Base-by-base conservation (phyloP, 1,139 yeast species). In the Hyphopichia wangnamkhiaoensis region DNA sequence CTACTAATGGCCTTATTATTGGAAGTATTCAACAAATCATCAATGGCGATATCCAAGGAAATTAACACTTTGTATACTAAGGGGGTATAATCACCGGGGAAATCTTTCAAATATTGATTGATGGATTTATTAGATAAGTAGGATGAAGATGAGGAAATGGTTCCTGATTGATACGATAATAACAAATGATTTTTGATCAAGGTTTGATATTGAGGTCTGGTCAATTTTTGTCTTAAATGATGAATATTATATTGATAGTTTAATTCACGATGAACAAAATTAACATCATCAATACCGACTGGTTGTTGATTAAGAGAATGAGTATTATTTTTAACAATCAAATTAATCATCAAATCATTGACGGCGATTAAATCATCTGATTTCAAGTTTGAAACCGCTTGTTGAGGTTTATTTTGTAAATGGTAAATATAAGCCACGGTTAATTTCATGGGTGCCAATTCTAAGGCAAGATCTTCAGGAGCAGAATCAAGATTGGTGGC, bases 371-470 rank as follows among this genome's bases (percentile, higher is more conserved):
- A 38, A 32, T 58, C 56, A 26, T 53, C 55, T 33, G 42, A 50
- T 4, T 56, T 40, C 44, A 69, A 58, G 4, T 82, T 63, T 2
- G 59, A 50, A 36, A 61, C 46, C 2, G 89, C 79, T 37, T 70
- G 68, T 1, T 55, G 66, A 1, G 42, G 30, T 8, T 77, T 59
- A 6, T 82, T 83, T 25, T 63, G 55, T 10, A 71, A 45, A 44
- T 79, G 80, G 41, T 79, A 64, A 17, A 84, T 78, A 54, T 78
- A 89, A 1, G 95, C 84, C 21, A 76, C 76, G 53, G 91, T 94
- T 33, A 88, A 61, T 42, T 74, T 56, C 29, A 87, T 84, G 15
- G 94, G 91, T 13, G 75, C 70, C 20, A 80, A 54, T 55, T 82
- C 88, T 24, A 62, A 50, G 13, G 63, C 52, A 48, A 66, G 60